Evolutionary conservation across 2,329 filamentous ascomycete species (phyloP).

Genomic region (Hirsutella minnesotensis): DNA sequence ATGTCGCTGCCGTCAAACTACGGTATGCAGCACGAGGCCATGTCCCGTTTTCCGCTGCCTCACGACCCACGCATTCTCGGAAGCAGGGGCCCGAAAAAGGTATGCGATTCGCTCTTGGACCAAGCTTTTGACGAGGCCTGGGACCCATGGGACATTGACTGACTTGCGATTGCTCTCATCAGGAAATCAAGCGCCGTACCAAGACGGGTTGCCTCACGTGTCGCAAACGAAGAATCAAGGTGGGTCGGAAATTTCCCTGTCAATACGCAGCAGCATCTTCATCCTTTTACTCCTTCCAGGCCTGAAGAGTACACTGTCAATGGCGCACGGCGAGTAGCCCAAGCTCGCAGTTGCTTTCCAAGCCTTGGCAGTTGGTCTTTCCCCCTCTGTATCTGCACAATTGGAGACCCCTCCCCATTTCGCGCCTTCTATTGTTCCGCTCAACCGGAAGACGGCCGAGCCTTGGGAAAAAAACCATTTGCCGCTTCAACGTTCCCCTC

Average conservation of each 20-base stretch:
- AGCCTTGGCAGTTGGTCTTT: background rate
- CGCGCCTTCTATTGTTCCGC: background rate
- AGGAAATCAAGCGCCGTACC: slow-evolving; percentile 52
- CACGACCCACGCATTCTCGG: slow-evolving; percentile 36
- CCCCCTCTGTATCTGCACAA: background rate
- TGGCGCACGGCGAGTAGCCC: too few species aligned
- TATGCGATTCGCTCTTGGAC: slow-evolving; percentile 15
- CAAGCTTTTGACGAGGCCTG: too few species aligned
- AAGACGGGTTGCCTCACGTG: slow-evolving; percentile 53
- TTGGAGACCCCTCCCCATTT: background rate
- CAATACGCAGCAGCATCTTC: too few species aligned
- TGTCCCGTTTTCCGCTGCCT: slow-evolving; percentile 33
- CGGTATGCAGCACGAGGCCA: slow-evolving; percentile 29
- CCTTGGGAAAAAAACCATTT: too few species aligned
- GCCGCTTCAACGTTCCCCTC: too few species aligned
- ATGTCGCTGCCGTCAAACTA: slow-evolving; percentile 23
- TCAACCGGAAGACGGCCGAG: too few species aligned
- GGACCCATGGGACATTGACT: background rate
- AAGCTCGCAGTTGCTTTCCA: too few species aligned
- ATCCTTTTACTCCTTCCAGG: background rate
- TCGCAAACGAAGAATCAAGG: slow-evolving; percentile 51
- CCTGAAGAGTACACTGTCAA: too few species aligned
- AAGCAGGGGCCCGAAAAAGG: slow-evolving; percentile 44
- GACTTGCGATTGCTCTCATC: slow-evolving; percentile 1
- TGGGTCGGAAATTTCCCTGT: slow-evolving; percentile 19